Evolutionary conservation across 2,329 filamentous ascomycete species (phyloP).

Genomic region (Thermothelomyces thermophilus): DNA sequence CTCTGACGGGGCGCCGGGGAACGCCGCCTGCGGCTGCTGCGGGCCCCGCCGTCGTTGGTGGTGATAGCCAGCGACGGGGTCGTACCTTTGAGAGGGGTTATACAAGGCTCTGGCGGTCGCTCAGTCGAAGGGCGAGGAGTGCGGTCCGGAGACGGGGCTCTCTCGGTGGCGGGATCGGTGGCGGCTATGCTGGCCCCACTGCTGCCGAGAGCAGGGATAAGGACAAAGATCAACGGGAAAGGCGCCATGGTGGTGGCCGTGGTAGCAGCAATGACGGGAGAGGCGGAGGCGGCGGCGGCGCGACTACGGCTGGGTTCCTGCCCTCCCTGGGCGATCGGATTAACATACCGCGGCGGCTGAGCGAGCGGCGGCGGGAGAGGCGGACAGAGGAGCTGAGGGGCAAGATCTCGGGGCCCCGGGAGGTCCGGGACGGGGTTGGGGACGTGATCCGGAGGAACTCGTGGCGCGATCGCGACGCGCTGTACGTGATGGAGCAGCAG

Average conservation of each 20-base stretch:
- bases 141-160: conserved; percentile 13
- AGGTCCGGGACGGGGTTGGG: conserved; percentile 52
- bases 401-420: conserved; percentile 54
- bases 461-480: conserved; percentile 27
- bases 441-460: conserved; percentile 47
- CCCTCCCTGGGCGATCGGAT: conserved; percentile 41
- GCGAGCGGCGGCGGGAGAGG: conserved; percentile 53
- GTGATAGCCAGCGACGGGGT: background rate
- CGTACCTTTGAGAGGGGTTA: background rate
- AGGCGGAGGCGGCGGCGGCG: background rate
- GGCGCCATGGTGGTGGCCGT: background rate
- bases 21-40: background rate
- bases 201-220: no score
- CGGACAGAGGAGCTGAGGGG: conserved; percentile 51
- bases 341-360: conserved; percentile 48
- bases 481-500: conserved; percentile 12
- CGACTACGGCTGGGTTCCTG: conserved; percentile 21
- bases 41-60: background rate
- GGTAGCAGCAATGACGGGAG: background rate
- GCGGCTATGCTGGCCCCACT: no score
- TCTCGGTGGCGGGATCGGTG: no score
- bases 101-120: conserved; percentile 29
- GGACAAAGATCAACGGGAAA: no score
- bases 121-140: conserved; percentile 16
- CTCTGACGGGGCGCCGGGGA: conserved; percentile 27